Evolutionary conservation across 352 stramenopile genomes (phyloP).

Genomic region (Phytophthora europaea): DNA sequence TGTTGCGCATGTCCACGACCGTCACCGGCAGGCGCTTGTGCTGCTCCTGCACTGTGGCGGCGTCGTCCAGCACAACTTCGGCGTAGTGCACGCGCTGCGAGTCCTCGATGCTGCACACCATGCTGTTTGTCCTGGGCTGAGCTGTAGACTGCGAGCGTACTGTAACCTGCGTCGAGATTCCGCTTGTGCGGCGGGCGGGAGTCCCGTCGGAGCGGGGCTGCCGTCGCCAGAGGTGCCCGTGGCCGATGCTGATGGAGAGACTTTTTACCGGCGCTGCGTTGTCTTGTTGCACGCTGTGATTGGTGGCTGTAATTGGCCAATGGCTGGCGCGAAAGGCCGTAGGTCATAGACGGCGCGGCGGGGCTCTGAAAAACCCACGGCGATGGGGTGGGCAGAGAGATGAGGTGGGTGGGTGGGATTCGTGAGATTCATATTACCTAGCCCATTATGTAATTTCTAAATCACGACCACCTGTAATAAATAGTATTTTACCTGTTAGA

Average conservation of each 20-base stretch:
- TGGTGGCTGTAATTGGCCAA: slow-evolving; percentile 36
- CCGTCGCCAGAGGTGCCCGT: slow-evolving; percentile 1
- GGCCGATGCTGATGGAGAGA: neutral
- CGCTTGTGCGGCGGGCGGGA: slow-evolving; percentile 28
- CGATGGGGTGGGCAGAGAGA: too few species aligned
- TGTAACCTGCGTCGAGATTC: slow-evolving; percentile 26
- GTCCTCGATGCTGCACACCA: slow-evolving; percentile 59
- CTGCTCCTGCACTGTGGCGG: slow-evolving; percentile 31
- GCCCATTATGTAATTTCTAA: too few species aligned
- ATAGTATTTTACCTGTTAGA: too few species aligned
- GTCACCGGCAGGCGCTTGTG: slow-evolving; percentile 46
- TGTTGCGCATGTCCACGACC: slow-evolving; percentile 42
- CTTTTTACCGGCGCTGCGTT: slow-evolving; percentile 23
- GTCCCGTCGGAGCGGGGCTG: neutral
- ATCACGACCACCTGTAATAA: too few species aligned
- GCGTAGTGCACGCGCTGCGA: slow-evolving; percentile 58
- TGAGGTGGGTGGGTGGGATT: too few species aligned
- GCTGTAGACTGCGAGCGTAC: neutral
- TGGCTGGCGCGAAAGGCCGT: slow-evolving; percentile 8
- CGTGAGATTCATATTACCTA: too few species aligned
- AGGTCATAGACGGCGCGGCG: slow-evolving; percentile 4
- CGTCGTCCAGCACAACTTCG: slow-evolving; percentile 65
- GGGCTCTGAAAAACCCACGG: too few species aligned
- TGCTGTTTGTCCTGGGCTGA: slow-evolving; percentile 14
- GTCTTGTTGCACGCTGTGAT: slow-evolving; percentile 15